These are phyloP conservation scores for Tricholoma flavovirens DNA, from an alignment of 768 basidiomycete genomes.

Conservation along the genomic window DNA sequence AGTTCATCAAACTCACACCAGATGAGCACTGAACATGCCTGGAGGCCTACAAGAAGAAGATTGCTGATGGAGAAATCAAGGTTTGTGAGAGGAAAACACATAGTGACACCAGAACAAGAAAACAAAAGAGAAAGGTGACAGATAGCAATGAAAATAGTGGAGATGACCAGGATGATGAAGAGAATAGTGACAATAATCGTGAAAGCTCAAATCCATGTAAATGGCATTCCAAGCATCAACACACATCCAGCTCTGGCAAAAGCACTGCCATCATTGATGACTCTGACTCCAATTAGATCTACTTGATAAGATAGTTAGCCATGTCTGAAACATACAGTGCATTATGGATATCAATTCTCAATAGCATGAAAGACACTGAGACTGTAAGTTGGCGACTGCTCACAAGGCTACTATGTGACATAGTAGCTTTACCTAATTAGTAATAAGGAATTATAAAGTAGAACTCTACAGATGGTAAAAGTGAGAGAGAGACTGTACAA, in stretches of 20 bases:
- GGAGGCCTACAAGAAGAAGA: not conserved
- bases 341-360: not conserved
- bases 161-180: not conserved
- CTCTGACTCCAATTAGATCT: not conserved
- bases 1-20: not conserved
- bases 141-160: not conserved
- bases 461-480: not conserved
- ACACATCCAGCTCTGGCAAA: not conserved
- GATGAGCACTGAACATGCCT: not conserved
- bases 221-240: not conserved
- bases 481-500: too few relatives aligned
- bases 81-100: not conserved
- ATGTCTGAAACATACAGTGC: not conserved
- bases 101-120: not conserved
- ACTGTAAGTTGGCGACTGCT: not conserved
- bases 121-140: not conserved
- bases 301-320: not conserved
- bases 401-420: not conserved
- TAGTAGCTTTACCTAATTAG: not conserved
- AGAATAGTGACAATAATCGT: not conserved
- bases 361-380: not conserved
- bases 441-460: not conserved
- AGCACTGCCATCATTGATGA: not conserved
- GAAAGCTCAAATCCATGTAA: not conserved
- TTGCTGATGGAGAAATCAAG: not conserved